These are phyloP conservation scores for Lipomyces lipofer DNA, from an alignment of 805 yeast genomes.

Conservation along the genomic window DNA sequence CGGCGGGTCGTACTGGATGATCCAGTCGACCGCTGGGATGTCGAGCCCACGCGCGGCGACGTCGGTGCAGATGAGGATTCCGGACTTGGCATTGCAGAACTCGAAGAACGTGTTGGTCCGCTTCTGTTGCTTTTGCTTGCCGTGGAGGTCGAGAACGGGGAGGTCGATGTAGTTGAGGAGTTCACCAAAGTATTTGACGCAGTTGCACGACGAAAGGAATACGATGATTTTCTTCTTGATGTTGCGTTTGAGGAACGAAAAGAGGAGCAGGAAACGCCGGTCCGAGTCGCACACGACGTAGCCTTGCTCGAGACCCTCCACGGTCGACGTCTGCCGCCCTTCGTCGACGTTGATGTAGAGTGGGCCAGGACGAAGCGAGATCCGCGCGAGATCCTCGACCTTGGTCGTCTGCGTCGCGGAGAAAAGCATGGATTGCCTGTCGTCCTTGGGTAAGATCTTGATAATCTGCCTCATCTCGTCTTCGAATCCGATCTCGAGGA, in stretches of 20 bases:
- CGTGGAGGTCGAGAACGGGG: conserved; percentile 95
- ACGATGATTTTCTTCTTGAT: conserved; percentile 86
- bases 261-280: conserved; percentile 82
- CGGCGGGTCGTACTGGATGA: conserved; percentile 98
- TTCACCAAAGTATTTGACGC: conserved; percentile 95
- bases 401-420: conserved; percentile 99
- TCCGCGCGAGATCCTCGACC: conserved; percentile 97
- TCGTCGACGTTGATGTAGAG: conserved; percentile 89
- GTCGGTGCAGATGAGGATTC: conserved; percentile 92
- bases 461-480: conserved; percentile 98
- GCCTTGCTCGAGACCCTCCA: conserved; percentile 97
- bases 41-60: conserved; percentile 99
- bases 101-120: conserved; percentile 98
- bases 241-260: conserved; percentile 91
- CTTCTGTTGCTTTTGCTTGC: conserved; percentile 98
- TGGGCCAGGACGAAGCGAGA: conserved; percentile 92
- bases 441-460: conserved; percentile 78
- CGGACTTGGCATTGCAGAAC: conserved; percentile 95
- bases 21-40: conserved; percentile 99
- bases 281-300: conserved; percentile 97
- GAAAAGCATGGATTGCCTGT: conserved; percentile 93
- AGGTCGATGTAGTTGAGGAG: conserved; percentile 91
- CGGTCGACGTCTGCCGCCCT: conserved; percentile 82
- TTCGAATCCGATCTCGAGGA: conserved; percentile 95
- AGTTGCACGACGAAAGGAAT: conserved; percentile 92